Evolutionary conservation across 495 filamentous ascomycete genomes (phyloP).

Genomic region (Hapsidospora chrysogenum): DNA sequence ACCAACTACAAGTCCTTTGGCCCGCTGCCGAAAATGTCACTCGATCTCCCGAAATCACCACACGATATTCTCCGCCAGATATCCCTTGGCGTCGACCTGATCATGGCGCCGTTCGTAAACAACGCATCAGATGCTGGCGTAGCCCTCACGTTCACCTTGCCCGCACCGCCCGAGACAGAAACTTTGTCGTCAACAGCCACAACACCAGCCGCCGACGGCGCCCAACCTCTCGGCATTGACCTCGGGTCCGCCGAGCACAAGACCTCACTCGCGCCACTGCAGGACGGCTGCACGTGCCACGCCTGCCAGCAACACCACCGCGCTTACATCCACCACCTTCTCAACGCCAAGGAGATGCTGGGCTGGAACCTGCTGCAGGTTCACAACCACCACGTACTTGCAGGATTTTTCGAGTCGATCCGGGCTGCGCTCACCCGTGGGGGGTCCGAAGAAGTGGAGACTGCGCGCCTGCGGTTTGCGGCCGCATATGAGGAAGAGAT

Average conservation of each 20-base stretch:
- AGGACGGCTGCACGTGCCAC: conserved; percentile 55
- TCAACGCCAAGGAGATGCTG: conserved; percentile 85
- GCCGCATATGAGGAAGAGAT: conserved; percentile 46
- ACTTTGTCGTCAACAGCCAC: conserved; percentile 27
- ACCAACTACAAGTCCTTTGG: conserved; percentile 30
- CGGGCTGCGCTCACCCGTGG: conserved; percentile 35
- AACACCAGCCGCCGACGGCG: not conserved
- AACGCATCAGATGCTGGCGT: conserved; percentile 70
- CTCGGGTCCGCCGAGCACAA: conserved; percentile 48
- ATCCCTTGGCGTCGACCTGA: conserved; percentile 59
- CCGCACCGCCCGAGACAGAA: conserved; percentile 16
- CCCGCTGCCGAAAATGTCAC: conserved; percentile 51
- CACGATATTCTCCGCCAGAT: conserved; percentile 61
- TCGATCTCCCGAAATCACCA: conserved; percentile 50
- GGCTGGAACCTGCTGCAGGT: conserved; percentile 85
- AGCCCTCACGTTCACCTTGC: conserved; percentile 67
- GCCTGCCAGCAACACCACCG: conserved; percentile 69
- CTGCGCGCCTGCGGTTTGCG: conserved; percentile 33
- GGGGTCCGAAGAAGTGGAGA: conserved; percentile 44
- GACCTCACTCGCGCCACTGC: conserved; percentile 40
- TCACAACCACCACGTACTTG: conserved; percentile 65
- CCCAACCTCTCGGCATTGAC: conserved; percentile 50
- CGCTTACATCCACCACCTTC: conserved; percentile 75
- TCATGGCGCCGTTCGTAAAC: conserved; percentile 59
- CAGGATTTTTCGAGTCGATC: conserved; percentile 55